These are phyloP conservation scores for Pseudomassariella vexata DNA, from an alignment of 2,329 filamentous ascomycete genomes.

Conservation along the genomic window DNA sequence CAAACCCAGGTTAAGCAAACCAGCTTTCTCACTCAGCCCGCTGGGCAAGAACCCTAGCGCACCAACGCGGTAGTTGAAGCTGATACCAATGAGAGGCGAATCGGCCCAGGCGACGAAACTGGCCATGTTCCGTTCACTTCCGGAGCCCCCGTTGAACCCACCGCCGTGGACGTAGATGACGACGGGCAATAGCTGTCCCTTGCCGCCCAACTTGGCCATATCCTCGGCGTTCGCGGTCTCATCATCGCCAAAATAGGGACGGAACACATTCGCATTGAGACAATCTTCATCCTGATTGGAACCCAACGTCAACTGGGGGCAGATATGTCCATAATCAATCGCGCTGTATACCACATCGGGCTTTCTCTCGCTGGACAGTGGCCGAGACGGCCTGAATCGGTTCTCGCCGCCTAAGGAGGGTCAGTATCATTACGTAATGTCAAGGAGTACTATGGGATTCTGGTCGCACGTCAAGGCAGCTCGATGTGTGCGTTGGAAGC, in stretches of 20 bases:
- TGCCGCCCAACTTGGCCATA: slow-evolving; percentile 17
- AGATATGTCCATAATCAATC: slow-evolving; percentile 29
- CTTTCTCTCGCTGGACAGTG: slow-evolving; percentile 16
- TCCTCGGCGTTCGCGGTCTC: slow-evolving; percentile 12
- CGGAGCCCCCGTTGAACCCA: slow-evolving; percentile 50
- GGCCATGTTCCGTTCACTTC: slow-evolving; percentile 52
- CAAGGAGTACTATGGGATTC: no score
- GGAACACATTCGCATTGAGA: slow-evolving; percentile 46
- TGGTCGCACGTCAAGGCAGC: no score
- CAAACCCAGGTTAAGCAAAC: slow-evolving; percentile 58
- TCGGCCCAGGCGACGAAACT: slow-evolving; percentile 54
- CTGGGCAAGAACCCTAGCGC: slow-evolving; percentile 64
- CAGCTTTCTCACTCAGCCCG: slow-evolving; percentile 43
- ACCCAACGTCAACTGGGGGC: slow-evolving; percentile 19
- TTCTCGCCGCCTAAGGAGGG: slow-evolving; percentile 30
- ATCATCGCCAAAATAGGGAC: slow-evolving; percentile 26
- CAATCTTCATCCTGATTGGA: slow-evolving; percentile 42
- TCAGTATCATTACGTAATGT: no score
- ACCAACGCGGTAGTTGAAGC: slow-evolving; percentile 59
- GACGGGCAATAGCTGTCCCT: slow-evolving; percentile 35
- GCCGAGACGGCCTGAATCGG: slow-evolving; percentile 38
- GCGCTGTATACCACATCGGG: slow-evolving; percentile 26
- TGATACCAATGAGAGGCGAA: slow-evolving; percentile 49
- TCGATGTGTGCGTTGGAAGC: no score
- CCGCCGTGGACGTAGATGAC: slow-evolving; percentile 61